Conservation (phyloP, 306 rosid species). For the Acacia melanoxylon region DNA sequence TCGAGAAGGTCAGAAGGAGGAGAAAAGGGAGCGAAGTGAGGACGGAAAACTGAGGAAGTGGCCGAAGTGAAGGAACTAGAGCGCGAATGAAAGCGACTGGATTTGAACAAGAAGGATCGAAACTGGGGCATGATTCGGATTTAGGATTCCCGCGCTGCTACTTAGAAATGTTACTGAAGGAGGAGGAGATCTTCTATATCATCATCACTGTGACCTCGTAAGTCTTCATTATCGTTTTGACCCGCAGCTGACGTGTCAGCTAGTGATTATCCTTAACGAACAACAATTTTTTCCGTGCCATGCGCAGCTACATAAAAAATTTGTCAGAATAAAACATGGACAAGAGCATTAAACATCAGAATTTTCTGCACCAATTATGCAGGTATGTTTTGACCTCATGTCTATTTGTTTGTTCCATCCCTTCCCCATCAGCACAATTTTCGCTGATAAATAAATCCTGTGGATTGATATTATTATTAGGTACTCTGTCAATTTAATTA, state of each 20-base stretch:
- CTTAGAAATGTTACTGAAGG: not conserved
- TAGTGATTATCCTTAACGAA: not conserved
- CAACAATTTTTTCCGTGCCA: not conserved
- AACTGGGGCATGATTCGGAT: constrained; percentile 45
- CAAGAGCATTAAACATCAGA: not conserved
- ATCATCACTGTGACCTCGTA: not conserved
- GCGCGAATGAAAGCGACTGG: not conserved
- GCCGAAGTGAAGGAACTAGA: constrained; percentile 14
- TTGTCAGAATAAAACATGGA: too few species aligned
- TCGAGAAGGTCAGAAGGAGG: constrained; percentile 4
- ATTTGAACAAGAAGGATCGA: constrained; percentile 40
- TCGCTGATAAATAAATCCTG: too few species aligned
- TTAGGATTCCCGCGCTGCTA: not conserved
- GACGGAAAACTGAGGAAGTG: not conserved
- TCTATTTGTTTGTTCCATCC: too few species aligned
- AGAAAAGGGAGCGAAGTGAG: not conserved
- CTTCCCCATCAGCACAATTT: not conserved
- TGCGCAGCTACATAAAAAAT: not conserved
- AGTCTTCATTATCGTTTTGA: not conserved
- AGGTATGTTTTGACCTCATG: not conserved
- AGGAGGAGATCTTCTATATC: not conserved
- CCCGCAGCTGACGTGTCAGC: not conserved
- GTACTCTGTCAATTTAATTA: too few species aligned
- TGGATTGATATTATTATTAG: too few species aligned
- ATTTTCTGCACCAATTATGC: too few species aligned